Percentiles rank a stretch among this genome's conserved stretches.
Conservation (phyloP, 2,329 filamentous ascomycete species). For the Exophiala sideris region DNA sequence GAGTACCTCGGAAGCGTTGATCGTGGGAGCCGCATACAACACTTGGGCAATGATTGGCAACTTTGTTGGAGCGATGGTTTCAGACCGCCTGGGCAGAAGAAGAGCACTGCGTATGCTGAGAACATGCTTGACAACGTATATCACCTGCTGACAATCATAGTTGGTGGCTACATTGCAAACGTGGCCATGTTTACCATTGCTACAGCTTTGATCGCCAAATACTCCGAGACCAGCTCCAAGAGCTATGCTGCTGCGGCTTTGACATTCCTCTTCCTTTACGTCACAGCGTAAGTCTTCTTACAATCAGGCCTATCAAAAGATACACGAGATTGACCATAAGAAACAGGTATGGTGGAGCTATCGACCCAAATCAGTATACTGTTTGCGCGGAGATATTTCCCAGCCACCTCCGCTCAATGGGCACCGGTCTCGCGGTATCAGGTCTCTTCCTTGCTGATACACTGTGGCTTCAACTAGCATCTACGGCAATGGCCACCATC, state of each 20-base stretch:
- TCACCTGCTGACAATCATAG: neutral
- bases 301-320: neutral
- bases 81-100: slow-evolving; percentile 6
- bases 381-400: slow-evolving; percentile 34
- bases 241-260: slow-evolving; percentile 2
- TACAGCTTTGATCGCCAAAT: slow-evolving; percentile 10
- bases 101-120: slow-evolving; percentile 5
- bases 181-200: slow-evolving; percentile 9
- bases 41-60: slow-evolving; percentile 13
- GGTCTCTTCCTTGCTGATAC: slow-evolving; percentile 30
- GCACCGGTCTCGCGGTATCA: slow-evolving; percentile 6
- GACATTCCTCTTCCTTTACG: slow-evolving; percentile 11
- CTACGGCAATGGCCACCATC: slow-evolving; percentile 33
- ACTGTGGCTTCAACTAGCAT: slow-evolving; percentile 34
- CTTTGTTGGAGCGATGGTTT: slow-evolving; percentile 7
- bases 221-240: neutral
- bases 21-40: slow-evolving; percentile 9
- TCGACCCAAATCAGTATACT: slow-evolving; percentile 48
- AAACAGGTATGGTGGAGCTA: slow-evolving; percentile 17
- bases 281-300: slow-evolving; percentile 2
- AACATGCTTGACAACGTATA: neutral
- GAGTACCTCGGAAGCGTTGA: slow-evolving; percentile 1
- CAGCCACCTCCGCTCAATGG: slow-evolving; percentile 15
- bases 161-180: slow-evolving; percentile 5
- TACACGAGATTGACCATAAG: neutral